A percentile compares a stretch with the other conserved stretches of the same genome.
Evolutionary conservation across 1,284 basidiomycete genomes (phyloP).

Genomic region (Ustilago cynodontis): DNA sequence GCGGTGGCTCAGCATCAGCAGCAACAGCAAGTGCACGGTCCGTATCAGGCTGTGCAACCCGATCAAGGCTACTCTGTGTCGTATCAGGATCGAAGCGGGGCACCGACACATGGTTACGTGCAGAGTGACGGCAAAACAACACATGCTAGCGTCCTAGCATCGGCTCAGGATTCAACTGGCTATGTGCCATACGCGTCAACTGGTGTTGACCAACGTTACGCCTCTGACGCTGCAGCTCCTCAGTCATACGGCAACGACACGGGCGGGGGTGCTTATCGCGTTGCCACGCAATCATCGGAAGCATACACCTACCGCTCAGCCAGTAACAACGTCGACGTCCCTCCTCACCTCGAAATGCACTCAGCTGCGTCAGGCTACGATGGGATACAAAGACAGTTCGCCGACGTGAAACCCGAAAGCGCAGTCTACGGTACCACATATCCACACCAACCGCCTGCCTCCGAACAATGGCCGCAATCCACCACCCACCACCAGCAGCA

Average conservation of each 20-base stretch:
- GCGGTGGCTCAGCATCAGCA: not conserved
- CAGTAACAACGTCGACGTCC: not conserved
- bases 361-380: slow-evolving; percentile 8
- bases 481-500: not conserved
- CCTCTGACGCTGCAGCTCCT: too few species aligned
- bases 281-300: not conserved
- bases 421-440: not conserved
- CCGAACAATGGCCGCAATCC: slow-evolving; percentile 3
- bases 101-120: not conserved
- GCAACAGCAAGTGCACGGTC: slow-evolving; percentile 10
- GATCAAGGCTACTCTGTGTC: not conserved
- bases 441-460: not conserved
- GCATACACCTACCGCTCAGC: not conserved
- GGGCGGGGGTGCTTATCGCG: too few species aligned
- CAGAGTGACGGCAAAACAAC: not conserved
- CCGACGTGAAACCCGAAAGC: not conserved
- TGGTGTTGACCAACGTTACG: not conserved
- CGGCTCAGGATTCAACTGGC: not conserved
- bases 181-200: not conserved
- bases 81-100: slow-evolving; percentile 8
- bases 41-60: not conserved
- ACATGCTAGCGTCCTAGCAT: not conserved
- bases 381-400: not conserved
- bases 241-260: not conserved
- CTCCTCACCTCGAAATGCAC: not conserved